A percentile compares a stretch with the other conserved stretches of the same genome.
Evolutionary conservation across 805 yeast species (phyloP).

Genomic region (Candida takata): DNA sequence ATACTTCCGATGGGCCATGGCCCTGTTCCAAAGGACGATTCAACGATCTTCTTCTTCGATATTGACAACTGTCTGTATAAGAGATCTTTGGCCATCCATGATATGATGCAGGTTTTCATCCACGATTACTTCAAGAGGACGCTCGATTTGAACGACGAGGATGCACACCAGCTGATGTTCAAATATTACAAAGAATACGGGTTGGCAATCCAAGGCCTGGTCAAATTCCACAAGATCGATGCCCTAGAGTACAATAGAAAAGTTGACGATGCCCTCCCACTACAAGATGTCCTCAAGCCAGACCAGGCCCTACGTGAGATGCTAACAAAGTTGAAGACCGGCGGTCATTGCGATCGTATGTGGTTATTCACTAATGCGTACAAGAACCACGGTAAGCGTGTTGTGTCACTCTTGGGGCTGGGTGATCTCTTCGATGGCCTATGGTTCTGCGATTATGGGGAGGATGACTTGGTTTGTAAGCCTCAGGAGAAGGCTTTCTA

Average conservation of each 20-base stretch:
- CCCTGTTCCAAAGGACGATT: slow-evolving; percentile 23
- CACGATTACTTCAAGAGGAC: slow-evolving; percentile 70
- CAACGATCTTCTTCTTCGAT: slow-evolving; percentile 68
- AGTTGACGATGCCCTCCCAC: slow-evolving; percentile 90
- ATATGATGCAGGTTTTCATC: slow-evolving; percentile 80
- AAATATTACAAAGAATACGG: slow-evolving; percentile 84
- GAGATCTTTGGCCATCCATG: slow-evolving; percentile 69
- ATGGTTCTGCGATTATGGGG: slow-evolving; percentile 78
- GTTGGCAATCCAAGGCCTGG: slow-evolving; percentile 85
- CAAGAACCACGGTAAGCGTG: slow-evolving; percentile 81
- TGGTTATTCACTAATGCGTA: slow-evolving; percentile 97
- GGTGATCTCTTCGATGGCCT: slow-evolving; percentile 95
- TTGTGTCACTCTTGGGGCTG: slow-evolving; percentile 69
- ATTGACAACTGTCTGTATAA: slow-evolving; percentile 89
- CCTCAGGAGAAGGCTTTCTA: slow-evolving; percentile 73
- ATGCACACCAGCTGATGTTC: slow-evolving; percentile 65
- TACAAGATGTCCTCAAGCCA: slow-evolving; percentile 69
- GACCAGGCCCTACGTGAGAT: slow-evolving; percentile 46
- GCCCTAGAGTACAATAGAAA: slow-evolving; percentile 82
- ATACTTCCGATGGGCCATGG: slow-evolving; percentile 23
- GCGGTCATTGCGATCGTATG: slow-evolving; percentile 56
- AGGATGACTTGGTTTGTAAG: slow-evolving; percentile 69
- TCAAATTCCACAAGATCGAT: slow-evolving; percentile 57
- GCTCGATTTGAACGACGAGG: slow-evolving; percentile 56
- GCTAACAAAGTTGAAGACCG: slow-evolving; percentile 35